These are phyloP conservation scores for Fusarium sarcochroum DNA, from an alignment of 2,329 filamentous ascomycete genomes.

Conservation along the genomic window DNA sequence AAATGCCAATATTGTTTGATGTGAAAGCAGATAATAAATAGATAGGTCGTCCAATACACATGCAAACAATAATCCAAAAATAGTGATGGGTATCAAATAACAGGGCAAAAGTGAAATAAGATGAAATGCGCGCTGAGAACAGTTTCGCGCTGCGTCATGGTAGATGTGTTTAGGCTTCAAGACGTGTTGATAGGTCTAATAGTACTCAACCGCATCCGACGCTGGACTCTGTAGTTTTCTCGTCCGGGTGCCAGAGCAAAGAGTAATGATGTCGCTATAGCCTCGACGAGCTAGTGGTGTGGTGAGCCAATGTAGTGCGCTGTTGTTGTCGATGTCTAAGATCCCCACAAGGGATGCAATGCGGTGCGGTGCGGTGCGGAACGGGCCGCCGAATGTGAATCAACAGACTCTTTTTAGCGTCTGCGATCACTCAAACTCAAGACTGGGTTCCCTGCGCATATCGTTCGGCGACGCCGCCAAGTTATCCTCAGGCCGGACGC, in stretches of 20 bases:
- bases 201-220: constrained; percentile 5
- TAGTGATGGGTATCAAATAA: constrained; percentile 49
- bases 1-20: constrained; percentile 14
- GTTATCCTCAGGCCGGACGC: not conserved
- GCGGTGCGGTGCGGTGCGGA: constrained; percentile 29
- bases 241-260: not conserved
- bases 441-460: constrained; percentile 6
- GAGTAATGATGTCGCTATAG: constrained; percentile 7
- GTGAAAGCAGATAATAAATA: constrained; percentile 30
- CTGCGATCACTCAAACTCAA: constrained; percentile 5
- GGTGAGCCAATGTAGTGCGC: constrained; percentile 14
- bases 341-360: constrained; percentile 24
- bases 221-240: constrained; percentile 3
- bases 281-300: constrained; percentile 13
- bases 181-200: not conserved
- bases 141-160: constrained; percentile 8
- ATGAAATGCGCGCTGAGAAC: constrained; percentile 7
- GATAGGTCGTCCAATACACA: constrained; percentile 20
- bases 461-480: constrained; percentile 1
- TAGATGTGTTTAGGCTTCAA: not conserved
- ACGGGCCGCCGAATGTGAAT: constrained; percentile 44
- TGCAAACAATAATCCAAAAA: constrained; percentile 32
- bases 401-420: constrained; percentile 22
- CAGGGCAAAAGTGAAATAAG: constrained; percentile 45
- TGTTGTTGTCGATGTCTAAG: constrained; percentile 35